Evolutionary conservation across 106 monocot species (phyloP).

Genomic region (Platanthera guangdongensis): DNA sequence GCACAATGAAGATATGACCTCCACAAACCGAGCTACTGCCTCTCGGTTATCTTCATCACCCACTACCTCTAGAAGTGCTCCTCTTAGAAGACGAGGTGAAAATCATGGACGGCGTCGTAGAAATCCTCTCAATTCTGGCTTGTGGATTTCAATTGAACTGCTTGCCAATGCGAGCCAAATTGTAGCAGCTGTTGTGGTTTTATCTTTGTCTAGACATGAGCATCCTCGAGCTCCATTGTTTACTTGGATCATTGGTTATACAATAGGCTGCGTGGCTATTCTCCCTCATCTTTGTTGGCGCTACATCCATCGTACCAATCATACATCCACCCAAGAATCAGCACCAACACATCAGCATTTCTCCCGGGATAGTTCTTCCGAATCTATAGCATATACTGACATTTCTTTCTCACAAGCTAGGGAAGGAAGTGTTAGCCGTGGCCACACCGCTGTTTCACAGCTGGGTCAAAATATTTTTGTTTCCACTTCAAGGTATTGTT

Average conservation of each 20-base stretch:
- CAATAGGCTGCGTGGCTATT: slow-evolving; percentile 33
- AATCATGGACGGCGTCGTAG: slow-evolving; percentile 34
- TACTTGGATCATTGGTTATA: slow-evolving; percentile 55
- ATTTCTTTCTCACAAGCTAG: slow-evolving; percentile 24
- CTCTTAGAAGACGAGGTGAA: slow-evolving; percentile 38
- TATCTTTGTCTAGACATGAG: slow-evolving; percentile 51
- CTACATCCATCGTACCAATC: slow-evolving; percentile 38
- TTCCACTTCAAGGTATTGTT: slow-evolving; percentile 31
- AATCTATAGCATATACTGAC: slow-evolving; percentile 18
- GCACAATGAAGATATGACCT: slow-evolving; percentile 22
- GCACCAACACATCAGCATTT: slow-evolving; percentile 17
- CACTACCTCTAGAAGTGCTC: slow-evolving; percentile 18
- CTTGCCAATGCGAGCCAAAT: slow-evolving; percentile 52
- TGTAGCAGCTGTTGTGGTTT: slow-evolving; percentile 45
- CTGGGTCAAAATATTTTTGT: slow-evolving; percentile 18
- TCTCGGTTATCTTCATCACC: slow-evolving; percentile 13
- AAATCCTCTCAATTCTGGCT: slow-evolving; percentile 59
- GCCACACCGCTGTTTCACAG: slow-evolving; percentile 6
- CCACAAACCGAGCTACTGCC: slow-evolving; percentile 19
- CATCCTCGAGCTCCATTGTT: slow-evolving; percentile 56
- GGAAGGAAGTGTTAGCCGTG: slow-evolving; percentile 14
- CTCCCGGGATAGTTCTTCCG: slow-evolving; percentile 19
- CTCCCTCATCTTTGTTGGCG: slow-evolving; percentile 74
- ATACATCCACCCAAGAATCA: slow-evolving; percentile 26
- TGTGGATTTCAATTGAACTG: slow-evolving; percentile 63